Percentiles rank a stretch among this genome's conserved stretches.
phyloP scores from a whole-genome alignment of 75 land plant species.

The Cryptomeria japonica region DNA sequence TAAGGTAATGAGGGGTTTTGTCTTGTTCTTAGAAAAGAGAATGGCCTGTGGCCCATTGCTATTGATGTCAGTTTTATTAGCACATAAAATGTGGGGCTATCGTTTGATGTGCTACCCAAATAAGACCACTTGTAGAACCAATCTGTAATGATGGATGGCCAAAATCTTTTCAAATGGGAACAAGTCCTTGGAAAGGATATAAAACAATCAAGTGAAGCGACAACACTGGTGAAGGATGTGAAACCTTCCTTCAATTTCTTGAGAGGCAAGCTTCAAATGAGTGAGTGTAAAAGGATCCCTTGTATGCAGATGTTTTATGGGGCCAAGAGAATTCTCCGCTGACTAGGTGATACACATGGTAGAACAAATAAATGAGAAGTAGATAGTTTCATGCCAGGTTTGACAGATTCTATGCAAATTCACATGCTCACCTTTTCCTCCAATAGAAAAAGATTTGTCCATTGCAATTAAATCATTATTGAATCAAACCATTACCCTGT shows the following conservation, averaged over 20 bases:
- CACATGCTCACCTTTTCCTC: neutral
- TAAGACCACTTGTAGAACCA: too few species aligned
- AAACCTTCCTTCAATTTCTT: neutral
- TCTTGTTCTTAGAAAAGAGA: too few species aligned
- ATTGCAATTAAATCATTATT: neutral
- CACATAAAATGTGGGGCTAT: too few species aligned
- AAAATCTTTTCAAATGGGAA: too few species aligned
- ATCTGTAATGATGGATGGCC: too few species aligned
- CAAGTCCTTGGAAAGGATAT: too few species aligned
- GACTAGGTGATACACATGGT: neutral
- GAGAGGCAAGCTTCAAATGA: neutral
- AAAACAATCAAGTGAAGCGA: neutral
- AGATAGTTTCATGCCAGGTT: neutral
- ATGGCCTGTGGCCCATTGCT: too few species aligned
- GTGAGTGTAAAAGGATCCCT: neutral
- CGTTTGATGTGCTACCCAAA: too few species aligned
- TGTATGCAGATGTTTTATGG: neutral
- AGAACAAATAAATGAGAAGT: neutral
- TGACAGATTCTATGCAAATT: neutral
- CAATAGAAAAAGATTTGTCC: neutral
- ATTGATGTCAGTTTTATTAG: too few species aligned
- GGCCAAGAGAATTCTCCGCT: neutral
- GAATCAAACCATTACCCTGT: neutral
- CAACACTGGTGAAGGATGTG: neutral
- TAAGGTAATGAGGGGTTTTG: too few species aligned